Conservation (phyloP, 306 rosid genomes). For the Vigna trinervia region DNA sequence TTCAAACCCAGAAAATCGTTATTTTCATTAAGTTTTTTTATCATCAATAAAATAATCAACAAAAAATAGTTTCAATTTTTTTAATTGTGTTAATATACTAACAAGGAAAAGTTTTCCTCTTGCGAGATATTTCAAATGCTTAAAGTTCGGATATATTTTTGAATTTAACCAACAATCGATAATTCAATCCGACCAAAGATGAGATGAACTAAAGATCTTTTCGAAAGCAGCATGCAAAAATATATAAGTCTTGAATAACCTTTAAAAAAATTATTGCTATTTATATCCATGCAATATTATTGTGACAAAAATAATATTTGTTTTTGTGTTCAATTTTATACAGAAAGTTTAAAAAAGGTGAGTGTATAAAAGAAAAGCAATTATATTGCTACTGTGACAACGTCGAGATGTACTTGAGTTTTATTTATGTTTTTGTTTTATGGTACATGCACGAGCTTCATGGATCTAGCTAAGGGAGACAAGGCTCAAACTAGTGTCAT, state of each 20-base stretch:
- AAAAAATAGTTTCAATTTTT: neutral
- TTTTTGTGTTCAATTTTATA: neutral
- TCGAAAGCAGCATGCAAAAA: neutral
- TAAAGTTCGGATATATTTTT: too few relatives aligned
- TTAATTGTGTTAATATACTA: neutral
- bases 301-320: neutral
- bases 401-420: neutral
- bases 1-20: neutral
- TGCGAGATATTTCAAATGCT: neutral
- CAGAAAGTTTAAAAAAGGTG: too few relatives aligned
- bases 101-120: neutral
- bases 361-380: neutral
- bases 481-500: neutral
- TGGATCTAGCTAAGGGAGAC: slow-evolving; percentile 2
- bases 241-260: neutral
- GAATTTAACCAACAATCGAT: too few relatives aligned
- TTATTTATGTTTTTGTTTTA: neutral
- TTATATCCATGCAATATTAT: neutral
- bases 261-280: neutral
- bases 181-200: too few relatives aligned
- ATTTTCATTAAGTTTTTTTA: too few relatives aligned
- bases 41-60: neutral
- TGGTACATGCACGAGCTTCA: slow-evolving; percentile 14
- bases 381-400: neutral
- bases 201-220: too few relatives aligned